Conservation (phyloP, 2,329 filamentous ascomycete species). For the Cladophialophora immunda region DNA sequence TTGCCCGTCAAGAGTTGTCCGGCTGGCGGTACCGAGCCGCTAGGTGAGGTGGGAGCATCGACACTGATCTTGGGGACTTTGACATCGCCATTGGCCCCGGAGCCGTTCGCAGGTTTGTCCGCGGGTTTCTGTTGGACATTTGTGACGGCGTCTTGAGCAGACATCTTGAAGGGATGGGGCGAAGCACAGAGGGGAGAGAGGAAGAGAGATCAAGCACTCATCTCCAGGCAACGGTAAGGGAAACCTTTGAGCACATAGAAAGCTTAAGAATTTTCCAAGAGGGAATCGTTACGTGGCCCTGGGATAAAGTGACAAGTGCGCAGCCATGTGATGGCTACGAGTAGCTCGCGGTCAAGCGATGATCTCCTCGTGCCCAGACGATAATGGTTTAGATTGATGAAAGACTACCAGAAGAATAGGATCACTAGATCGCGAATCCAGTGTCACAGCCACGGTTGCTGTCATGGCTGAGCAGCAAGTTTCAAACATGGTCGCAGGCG, state of each 20-base stretch:
- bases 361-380: slow-evolving; percentile 16
- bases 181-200: background rate
- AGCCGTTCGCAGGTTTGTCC: slow-evolving; percentile 10
- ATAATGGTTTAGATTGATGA: slow-evolving; percentile 1
- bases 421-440: slow-evolving; percentile 13
- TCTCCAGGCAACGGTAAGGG: background rate
- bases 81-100: slow-evolving; percentile 25
- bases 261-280: slow-evolving; percentile 14
- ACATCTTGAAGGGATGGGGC: slow-evolving; percentile 11
- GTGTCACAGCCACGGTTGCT: slow-evolving; percentile 20
- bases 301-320: slow-evolving; percentile 18
- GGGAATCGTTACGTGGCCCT: slow-evolving; percentile 23
- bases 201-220: slow-evolving; percentile 4
- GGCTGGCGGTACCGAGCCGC: slow-evolving; percentile 52
- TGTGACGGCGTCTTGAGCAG: slow-evolving; percentile 6
- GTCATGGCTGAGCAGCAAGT: slow-evolving; percentile 16
- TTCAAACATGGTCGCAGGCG: slow-evolving; percentile 3
- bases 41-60: slow-evolving; percentile 16
- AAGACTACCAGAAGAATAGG: slow-evolving; percentile 5
- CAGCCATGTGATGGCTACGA: slow-evolving; percentile 19
- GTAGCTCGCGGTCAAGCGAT: slow-evolving; percentile 7
- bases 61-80: slow-evolving; percentile 25
- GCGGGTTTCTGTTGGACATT: slow-evolving; percentile 15
- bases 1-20: slow-evolving; percentile 83
- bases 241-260: slow-evolving; percentile 14